Evolutionary conservation across 768 basidiomycete genomes (phyloP).

Genomic region (Pholiota conissans): DNA sequence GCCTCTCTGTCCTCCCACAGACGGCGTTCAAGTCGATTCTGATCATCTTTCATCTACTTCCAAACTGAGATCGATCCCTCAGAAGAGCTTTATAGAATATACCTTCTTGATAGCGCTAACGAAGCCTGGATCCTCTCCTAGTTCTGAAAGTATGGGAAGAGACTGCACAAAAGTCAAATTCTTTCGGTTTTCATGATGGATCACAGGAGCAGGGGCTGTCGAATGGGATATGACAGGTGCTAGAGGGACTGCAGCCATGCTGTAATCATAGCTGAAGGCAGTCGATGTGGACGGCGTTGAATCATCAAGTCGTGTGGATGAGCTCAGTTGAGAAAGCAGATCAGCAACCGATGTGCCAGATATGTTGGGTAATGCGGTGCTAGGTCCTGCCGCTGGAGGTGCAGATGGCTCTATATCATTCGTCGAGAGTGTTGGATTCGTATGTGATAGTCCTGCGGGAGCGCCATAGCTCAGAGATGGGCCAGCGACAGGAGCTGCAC

Average conservation of each 20-base stretch:
- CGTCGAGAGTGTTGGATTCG: neutral
- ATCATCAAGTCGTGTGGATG: conserved; percentile 18
- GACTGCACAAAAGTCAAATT: conserved; percentile 68
- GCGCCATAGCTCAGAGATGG: neutral
- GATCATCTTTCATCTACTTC: conserved; percentile 58
- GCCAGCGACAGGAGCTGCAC: neutral
- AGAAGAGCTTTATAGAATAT: conserved; percentile 9
- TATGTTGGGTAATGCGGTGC: neutral
- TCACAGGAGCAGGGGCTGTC: neutral
- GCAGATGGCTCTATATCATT: neutral
- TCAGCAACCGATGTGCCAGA: conserved; percentile 49
- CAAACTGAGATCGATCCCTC: conserved; percentile 1
- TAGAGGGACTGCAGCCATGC: neutral
- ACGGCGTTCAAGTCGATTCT: conserved; percentile 64
- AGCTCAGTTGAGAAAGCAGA: conserved; percentile 61
- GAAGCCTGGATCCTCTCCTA: conserved; percentile 56
- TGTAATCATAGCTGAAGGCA: neutral
- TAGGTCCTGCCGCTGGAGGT: neutral
- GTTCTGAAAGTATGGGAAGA: conserved; percentile 59
- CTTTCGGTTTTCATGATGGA: conserved; percentile 16
- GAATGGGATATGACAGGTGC: neutral
- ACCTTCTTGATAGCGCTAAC: conserved; percentile 54
- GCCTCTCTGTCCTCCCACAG: conserved; percentile 67
- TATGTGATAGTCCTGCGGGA: neutral
- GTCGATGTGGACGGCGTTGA: neutral